phyloP scores from a whole-genome alignment of 495 filamentous ascomycete genomes.

The Penicillium coffeae region DNA sequence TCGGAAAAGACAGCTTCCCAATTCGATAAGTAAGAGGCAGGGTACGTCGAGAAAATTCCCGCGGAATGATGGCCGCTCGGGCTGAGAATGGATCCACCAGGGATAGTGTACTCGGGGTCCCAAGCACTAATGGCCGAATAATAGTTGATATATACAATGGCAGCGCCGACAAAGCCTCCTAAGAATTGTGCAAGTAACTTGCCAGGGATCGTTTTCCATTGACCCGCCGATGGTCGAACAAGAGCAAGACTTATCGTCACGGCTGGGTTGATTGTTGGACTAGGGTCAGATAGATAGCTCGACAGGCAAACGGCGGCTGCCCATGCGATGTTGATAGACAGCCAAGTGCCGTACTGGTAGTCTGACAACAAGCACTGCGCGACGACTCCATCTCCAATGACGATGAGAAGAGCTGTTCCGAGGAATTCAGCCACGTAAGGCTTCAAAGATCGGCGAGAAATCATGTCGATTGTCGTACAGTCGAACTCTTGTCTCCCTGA shows the following conservation, averaged over 20 bases:
- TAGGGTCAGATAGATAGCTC: slow-evolving; percentile 27
- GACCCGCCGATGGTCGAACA: slow-evolving; percentile 25
- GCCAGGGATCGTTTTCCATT: slow-evolving; percentile 29
- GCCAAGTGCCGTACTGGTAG: slow-evolving; percentile 36
- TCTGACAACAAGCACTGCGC: slow-evolving; percentile 33
- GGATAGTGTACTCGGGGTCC: slow-evolving; percentile 39
- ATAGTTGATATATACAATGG: slow-evolving; percentile 35
- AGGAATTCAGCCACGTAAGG: slow-evolving; percentile 36
- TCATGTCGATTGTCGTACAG: slow-evolving; percentile 5
- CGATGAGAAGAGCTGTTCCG: slow-evolving; percentile 31
- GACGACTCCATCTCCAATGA: slow-evolving; percentile 36
- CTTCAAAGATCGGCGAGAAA: slow-evolving; percentile 29
- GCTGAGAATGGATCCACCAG: slow-evolving; percentile 33
- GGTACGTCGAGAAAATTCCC: slow-evolving; percentile 35
- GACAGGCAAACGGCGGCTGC: slow-evolving; percentile 31
- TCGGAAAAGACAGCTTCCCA: slow-evolving; percentile 36
- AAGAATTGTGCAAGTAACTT: slow-evolving; percentile 31
- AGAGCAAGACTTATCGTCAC: slow-evolving; percentile 27
- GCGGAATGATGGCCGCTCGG: slow-evolving; percentile 32
- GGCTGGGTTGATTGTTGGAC: slow-evolving; percentile 32
- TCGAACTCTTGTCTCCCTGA: no score
- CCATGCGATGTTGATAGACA: slow-evolving; percentile 38
- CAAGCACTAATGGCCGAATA: slow-evolving; percentile 31
- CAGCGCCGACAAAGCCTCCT: slow-evolving; percentile 33
- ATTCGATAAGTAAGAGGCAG: slow-evolving; percentile 26